Base-by-base conservation (phyloP, 164 flowering plant genomes). In the Tetracentron sinense region DNA sequence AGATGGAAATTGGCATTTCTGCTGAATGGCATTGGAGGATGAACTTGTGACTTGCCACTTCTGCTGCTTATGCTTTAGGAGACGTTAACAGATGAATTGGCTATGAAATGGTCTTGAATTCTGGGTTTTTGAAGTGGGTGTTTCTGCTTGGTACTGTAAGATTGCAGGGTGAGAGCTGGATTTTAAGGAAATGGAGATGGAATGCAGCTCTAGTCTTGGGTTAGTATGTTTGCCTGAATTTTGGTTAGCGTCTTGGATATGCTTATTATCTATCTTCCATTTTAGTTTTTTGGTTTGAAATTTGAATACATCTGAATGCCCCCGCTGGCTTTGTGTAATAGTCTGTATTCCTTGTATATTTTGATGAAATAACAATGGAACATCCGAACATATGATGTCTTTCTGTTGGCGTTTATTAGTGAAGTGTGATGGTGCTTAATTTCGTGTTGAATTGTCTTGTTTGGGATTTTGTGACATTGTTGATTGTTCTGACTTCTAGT, bases 171-270 rank as follows among this genome's bases (percentile, higher is more conserved):
- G 58, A 8, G 21, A 26, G 54, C 31, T 52, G 56, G 19, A 21
- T 53, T 42, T 35, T 42, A 12, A 26, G 20, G 51, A 1, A 54
- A 30, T 52, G 56, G 65, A 61, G 30, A 38, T 3, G 20, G 50
- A 42, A 19, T 2, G 21, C 50, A n/a, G 19, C 33, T 48, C 46
- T 33, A 25, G 49, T 42, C 12, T 30, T 38, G 56, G 66, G 50
- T 63, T 21, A 63, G 50, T 42, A 53, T 63, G 66, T 26, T 38
- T 62, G 49, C 21, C 22, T 38, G n/a, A 35, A 23, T 30, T 61
- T 61, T 30, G 44, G 10, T 53, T 53, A 26, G 31, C 15, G 31
- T 27, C 31, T 26, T 26, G 5, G 7, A 7, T 49, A 0, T 49
- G 23, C 25, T 47, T 47, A 47, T 47, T 47, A 16, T 47, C 4